Evolutionary conservation across 2,329 filamentous ascomycete species (phyloP), one percentile per base, ranked within the genome.

Genomic region (Diaporthe capsici): DNA sequence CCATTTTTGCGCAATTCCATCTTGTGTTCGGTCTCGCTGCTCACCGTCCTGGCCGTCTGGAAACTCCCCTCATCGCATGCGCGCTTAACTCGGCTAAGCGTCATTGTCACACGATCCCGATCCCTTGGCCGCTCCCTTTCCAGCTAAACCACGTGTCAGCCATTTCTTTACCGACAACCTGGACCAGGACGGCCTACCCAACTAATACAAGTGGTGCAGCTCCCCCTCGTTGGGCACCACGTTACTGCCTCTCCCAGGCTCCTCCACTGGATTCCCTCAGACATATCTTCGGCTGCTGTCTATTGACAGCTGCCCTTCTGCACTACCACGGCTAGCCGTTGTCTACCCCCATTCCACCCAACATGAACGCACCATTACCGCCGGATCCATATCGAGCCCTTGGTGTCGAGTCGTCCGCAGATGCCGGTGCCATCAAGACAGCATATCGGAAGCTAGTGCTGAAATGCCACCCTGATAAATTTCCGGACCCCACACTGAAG

Each of bases 391-490:
- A 98, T 87, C 90, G 88, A 81, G 88, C 91, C 73, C 89, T 98
- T 68, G 94, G 94, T 72, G 90, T 98, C 75, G 82, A 92, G 77
- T 93, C 91, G 82, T 91, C 93, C 84, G 94, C 94, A 65, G 91
- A 94, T 76, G 83, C 92, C 57, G 80, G 91, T 65, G 91, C 93
- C 79, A 96, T 98, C 83, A 93, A 94, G 81, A 90, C 91, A 71
- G 93, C 94, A 22, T 93, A 98, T 86, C 92, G 94, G 80, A 98
- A 97, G 84, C 92, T 97, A 55, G 94, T 95, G 49, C 90, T 98
- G 79, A 95, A 94, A 84, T 96, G 94, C 82, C 96, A 98, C 80
- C 96, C 96, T 47, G 96, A 98, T 88, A 98, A 98, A 86, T 91
- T 98, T 77, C 93, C 95, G 79, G 91, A 98, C 81, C 92, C 93